Conservation (phyloP, 2,329 filamentous ascomycete genomes). For the Aspergillus sp. region DNA sequence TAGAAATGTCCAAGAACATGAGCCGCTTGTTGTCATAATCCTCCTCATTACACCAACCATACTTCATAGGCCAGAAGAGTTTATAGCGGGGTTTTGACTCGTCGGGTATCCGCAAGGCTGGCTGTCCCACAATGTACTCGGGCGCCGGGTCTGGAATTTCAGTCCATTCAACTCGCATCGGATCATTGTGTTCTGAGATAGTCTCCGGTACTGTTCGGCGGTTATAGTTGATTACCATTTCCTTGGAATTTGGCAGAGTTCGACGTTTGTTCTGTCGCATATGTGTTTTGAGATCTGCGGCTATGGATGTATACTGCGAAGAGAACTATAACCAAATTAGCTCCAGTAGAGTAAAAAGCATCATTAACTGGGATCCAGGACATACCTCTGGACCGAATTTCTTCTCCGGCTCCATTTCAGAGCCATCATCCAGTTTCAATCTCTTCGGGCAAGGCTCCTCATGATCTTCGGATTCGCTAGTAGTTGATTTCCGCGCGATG, state of each 20-base stretch:
- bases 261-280: constrained; percentile 94
- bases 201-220: constrained; percentile 77
- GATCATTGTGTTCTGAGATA: constrained; percentile 93
- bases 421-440: constrained; percentile 57
- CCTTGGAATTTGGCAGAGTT: constrained; percentile 95
- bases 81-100: constrained; percentile 86
- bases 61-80: constrained; percentile 84
- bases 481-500: constrained; percentile 74
- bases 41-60: constrained; percentile 85
- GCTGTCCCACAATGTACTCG: constrained; percentile 76
- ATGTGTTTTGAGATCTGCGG: constrained; percentile 79
- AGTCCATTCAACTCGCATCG: constrained; percentile 92
- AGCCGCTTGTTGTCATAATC: constrained; percentile 80
- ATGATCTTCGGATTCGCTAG: constrained; percentile 80
- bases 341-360: not conserved
- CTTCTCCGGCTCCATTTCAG: constrained; percentile 63
- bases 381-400: constrained; percentile 83
- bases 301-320: constrained; percentile 74
- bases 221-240: constrained; percentile 93
- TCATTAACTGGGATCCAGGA: not conserved
- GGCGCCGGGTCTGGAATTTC: constrained; percentile 70
- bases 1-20: constrained; percentile 82
- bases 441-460: constrained; percentile 74
- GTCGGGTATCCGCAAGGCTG: constrained; percentile 84
- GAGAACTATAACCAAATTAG: constrained; percentile 48